Conservation (phyloP, 768 basidiomycete genomes). For the Neoboletus brunneissimus region DNA sequence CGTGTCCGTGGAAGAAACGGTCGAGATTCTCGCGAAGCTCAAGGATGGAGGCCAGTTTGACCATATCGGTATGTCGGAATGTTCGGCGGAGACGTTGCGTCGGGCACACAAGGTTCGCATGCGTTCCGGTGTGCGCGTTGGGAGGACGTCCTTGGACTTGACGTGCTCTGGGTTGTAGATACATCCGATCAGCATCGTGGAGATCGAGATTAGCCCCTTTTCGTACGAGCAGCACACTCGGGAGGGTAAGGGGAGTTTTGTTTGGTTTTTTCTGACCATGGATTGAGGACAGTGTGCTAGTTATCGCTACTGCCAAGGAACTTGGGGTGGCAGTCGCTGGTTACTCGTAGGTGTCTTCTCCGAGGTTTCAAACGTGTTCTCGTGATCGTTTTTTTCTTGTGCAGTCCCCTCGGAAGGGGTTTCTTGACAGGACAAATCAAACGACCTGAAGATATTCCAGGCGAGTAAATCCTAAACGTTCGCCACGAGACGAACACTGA, state of each 20-base stretch:
- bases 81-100: conserved; percentile 44
- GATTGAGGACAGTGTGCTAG: conserved; percentile 20
- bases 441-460: conserved; percentile 33
- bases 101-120: conserved; percentile 26
- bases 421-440: conserved; percentile 40
- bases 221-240: conserved; percentile 50
- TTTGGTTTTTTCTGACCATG: neutral
- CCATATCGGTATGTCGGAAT: conserved; percentile 59
- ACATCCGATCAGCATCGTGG: conserved; percentile 52
- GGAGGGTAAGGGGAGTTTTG: conserved; percentile 28
- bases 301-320: conserved; percentile 51
- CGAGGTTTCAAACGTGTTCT: neutral
- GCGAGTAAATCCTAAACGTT: conserved; percentile 4
- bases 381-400: conserved; percentile 18
- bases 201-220: no score
- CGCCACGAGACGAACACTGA: neutral
- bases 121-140: no score
- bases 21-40: conserved; percentile 41
- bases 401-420: conserved; percentile 43
- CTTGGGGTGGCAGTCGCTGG: conserved; percentile 55
- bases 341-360: conserved; percentile 44
- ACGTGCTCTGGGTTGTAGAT: conserved; percentile 32
- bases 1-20: conserved; percentile 44
- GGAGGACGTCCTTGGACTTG: no score
- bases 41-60: conserved; percentile 31